Percentiles rank a stretch among this genome's conserved stretches.
phyloP scores from a whole-genome alignment of 2,329 filamentous ascomycete species.

The Ascomycota sp. region DNA sequence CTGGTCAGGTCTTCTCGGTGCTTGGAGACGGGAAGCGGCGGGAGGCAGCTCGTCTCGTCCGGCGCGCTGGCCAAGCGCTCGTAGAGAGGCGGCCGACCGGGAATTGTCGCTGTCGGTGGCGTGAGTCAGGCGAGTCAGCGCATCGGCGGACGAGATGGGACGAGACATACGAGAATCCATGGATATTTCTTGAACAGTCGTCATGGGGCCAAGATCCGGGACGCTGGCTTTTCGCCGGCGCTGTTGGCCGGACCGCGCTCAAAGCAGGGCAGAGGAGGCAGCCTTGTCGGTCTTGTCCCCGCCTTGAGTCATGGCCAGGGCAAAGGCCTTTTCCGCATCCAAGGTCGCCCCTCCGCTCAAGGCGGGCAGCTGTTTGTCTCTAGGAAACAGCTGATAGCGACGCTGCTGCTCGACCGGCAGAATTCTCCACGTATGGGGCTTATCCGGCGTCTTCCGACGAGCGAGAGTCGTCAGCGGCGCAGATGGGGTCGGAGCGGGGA shows the following conservation, averaged over 20 bases:
- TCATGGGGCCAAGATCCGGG: conserved; percentile 45
- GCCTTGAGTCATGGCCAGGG: conserved; percentile 19
- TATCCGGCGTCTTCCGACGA: conserved; percentile 15
- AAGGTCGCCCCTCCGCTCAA: conserved; percentile 22
- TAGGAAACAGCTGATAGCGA: conserved; percentile 42
- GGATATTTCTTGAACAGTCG: conserved; percentile 42
- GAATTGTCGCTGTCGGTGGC: conserved; percentile 48
- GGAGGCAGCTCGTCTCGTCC: conserved; percentile 1
- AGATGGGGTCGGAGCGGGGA: conserved; percentile 18
- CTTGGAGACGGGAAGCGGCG: neutral
- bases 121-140: neutral
- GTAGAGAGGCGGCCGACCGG: conserved; percentile 41
- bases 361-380: conserved; percentile 23
- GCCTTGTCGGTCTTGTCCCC: conserved; percentile 21
- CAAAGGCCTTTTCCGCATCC: conserved; percentile 28
- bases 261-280: conserved; percentile 3
- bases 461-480: neutral
- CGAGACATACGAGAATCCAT: conserved; percentile 48
- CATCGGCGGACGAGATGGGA: conserved; percentile 1
- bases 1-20: conserved; percentile 5
- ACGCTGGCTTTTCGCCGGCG: conserved; percentile 43
- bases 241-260: neutral
- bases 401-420: conserved; percentile 27
- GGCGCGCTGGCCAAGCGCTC: conserved; percentile 46
- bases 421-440: conserved; percentile 37